phyloP scores from a whole-genome alignment of 2,329 filamentous ascomycete species.

The Ceratocystis cacaofunesta region DNA sequence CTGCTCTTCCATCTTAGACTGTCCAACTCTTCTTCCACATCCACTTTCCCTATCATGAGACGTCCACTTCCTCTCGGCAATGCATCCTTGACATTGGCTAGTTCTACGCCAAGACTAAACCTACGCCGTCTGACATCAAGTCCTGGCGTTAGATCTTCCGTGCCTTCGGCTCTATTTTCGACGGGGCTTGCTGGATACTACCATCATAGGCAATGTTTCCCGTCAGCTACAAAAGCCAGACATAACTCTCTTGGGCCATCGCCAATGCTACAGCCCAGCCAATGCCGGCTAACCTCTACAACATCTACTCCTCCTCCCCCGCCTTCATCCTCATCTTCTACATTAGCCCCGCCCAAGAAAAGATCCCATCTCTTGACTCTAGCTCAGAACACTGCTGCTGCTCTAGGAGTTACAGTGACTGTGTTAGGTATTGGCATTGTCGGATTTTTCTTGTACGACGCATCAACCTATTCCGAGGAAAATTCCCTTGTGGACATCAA shows the following conservation, averaged over 20 bases:
- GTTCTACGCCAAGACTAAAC: background rate
- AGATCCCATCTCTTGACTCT: conserved; percentile 39
- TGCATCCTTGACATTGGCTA: background rate
- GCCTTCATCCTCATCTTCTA: background rate
- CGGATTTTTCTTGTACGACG: conserved; percentile 87
- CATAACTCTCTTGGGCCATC: background rate
- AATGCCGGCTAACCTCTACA: conserved; percentile 9
- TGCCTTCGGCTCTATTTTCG: background rate
- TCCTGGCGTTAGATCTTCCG: background rate
- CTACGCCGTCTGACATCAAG: background rate
- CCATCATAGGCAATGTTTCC: background rate
- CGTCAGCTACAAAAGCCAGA: background rate
- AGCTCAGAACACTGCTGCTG: conserved; percentile 54
- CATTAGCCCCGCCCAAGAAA: conserved; percentile 20
- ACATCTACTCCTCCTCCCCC: background rate
- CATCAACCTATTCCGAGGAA: conserved; percentile 71
- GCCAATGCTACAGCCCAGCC: background rate
- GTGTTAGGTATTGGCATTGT: conserved; percentile 55
- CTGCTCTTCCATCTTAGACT: background rate
- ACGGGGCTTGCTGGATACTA: background rate
- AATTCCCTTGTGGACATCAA: conserved; percentile 54
- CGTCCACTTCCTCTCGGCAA: background rate
- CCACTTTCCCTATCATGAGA: background rate
- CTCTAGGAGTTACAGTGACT: conserved; percentile 59
- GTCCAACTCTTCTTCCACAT: background rate